These are phyloP conservation scores for Nannochloropsis gaditana DNA, from an alignment of 108 stramenopile genomes.

Conservation along the genomic window DNA sequence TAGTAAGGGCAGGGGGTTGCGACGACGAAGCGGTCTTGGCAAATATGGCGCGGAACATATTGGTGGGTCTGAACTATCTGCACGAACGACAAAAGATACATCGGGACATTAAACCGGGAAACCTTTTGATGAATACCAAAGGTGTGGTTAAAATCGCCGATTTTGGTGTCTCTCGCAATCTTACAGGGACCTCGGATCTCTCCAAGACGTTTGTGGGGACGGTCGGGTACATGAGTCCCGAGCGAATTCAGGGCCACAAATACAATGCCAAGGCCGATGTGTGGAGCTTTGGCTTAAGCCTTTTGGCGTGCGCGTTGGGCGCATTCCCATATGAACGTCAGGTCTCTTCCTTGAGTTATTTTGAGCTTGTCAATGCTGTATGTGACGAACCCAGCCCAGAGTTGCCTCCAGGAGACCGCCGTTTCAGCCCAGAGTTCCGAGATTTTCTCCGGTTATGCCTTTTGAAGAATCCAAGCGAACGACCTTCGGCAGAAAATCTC, in stretches of 20 bases:
- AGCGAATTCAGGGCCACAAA: constrained; percentile 57
- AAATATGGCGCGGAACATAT: constrained; percentile 41
- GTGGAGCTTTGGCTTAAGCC: constrained; percentile 73
- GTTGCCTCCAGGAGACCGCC: not conserved
- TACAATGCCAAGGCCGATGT: constrained; percentile 55
- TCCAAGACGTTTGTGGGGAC: constrained; percentile 62
- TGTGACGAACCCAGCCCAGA: constrained; percentile 14
- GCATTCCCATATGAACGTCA: constrained; percentile 56
- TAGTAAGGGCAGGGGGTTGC: constrained; percentile 52
- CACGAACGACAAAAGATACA: constrained; percentile 56
- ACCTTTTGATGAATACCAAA: constrained; percentile 48
- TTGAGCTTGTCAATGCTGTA: not conserved
- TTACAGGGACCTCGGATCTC: constrained; percentile 27
- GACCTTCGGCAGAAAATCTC: constrained; percentile 26
- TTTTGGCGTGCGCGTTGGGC: constrained; percentile 77
- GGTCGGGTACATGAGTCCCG: constrained; percentile 61
- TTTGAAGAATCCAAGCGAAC: constrained; percentile 20
- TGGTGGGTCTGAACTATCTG: constrained; percentile 55
- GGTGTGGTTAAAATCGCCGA: constrained; percentile 57
- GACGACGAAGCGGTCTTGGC: constrained; percentile 53
- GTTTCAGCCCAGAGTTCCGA: not conserved
- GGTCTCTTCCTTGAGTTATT: constrained; percentile 6
- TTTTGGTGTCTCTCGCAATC: constrained; percentile 53
- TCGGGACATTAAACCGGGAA: constrained; percentile 65
- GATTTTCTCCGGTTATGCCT: constrained; percentile 23